Base-by-base conservation (phyloP, 148 eudicot species). In the Rhododendron williamsianum region DNA sequence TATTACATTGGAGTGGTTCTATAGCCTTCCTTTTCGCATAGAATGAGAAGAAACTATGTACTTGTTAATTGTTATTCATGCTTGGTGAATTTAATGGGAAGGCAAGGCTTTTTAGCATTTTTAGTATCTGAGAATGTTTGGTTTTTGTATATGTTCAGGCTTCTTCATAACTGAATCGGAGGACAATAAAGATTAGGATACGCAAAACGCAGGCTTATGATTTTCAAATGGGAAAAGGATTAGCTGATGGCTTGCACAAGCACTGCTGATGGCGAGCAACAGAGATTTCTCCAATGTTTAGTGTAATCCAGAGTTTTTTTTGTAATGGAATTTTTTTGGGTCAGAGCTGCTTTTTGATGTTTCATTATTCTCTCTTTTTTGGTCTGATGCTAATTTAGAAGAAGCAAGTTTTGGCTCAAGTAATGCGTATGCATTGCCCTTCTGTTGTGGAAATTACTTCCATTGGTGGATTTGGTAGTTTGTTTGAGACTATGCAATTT, bases 321-420 rank as follows among this genome's bases (percentile, higher is more conserved):
- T 45, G 4, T 76, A 5, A 21, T 78, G 33, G 81, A 48, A 10
- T 46, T 46, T 43, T 46, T 46, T 21, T 9, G 9, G 48, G 56
- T 78, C 82, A 80, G 36, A 51, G 45, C 82, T 80, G 65, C 65
- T 52, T 49, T 51, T 15, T 80, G 23, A 80, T 49, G 82, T 46
- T 78, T 25, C 81, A 78, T 78, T n/a, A 5, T 1, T 48, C 30
- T 78, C 41, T 56, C 18, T 4, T 19, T 81, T 35, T 81, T 36
- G n/a, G 30, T 56, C 43, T 35, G 46, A n/a, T 23, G 41, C n/a
- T 63, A 82, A 82, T 48, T 38, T 82, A 82, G 84, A 30, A 52
- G 82, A 56, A 81, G 83, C 49, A 19, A n/a, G 4, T 33, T 35
- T 81, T 36, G 25, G 30, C 27, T 38, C 51, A 60, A 33, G 33